These are phyloP conservation scores for Neophaeococcomyces aloes DNA, from an alignment of 2,329 filamentous ascomycete genomes.

Conservation along the genomic window DNA sequence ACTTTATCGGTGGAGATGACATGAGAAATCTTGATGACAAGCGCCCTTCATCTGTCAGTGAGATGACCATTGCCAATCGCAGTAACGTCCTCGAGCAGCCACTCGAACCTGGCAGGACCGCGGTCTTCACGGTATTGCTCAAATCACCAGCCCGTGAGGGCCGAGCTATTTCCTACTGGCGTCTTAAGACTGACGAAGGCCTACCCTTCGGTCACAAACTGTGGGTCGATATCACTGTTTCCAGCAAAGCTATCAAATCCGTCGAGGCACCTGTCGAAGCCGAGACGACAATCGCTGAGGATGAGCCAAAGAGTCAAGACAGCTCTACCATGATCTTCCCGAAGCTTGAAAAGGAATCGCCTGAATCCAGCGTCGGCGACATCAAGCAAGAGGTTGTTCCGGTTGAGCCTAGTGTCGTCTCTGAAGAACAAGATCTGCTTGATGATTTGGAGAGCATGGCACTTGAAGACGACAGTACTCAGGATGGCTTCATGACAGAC, in stretches of 20 bases:
- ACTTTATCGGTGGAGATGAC: constrained; percentile 86
- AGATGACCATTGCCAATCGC: constrained; percentile 69
- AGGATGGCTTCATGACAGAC: constrained; percentile 82
- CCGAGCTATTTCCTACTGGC: constrained; percentile 90
- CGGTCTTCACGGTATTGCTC: constrained; percentile 72
- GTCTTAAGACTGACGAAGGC: constrained; percentile 70
- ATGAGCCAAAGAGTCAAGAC: constrained; percentile 23
- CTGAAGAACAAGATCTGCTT: constrained; percentile 44
- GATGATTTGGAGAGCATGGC: constrained; percentile 51
- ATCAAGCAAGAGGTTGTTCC: constrained; percentile 29
- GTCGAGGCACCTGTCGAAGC: constrained; percentile 11
- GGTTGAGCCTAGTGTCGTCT: constrained; percentile 27
- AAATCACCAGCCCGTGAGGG: constrained; percentile 68
- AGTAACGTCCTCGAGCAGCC: constrained; percentile 63
- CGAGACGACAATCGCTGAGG: constrained; percentile 22
- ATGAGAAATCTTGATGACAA: constrained; percentile 84
- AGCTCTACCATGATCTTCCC: constrained; percentile 81
- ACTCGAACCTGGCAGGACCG: constrained; percentile 62
- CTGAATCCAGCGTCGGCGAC: constrained; percentile 66
- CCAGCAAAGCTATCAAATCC: constrained; percentile 24
- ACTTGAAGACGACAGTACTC: constrained; percentile 36
- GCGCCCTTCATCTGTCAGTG: constrained; percentile 65
- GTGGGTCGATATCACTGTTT: constrained; percentile 83
- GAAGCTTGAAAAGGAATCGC: constrained; percentile 88
- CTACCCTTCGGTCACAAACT: constrained; percentile 81